Percentiles rank a stretch among this genome's conserved stretches.
Conservation (phyloP, 2,329 filamentous ascomycete species). For the Penicillium thymicola region DNA sequence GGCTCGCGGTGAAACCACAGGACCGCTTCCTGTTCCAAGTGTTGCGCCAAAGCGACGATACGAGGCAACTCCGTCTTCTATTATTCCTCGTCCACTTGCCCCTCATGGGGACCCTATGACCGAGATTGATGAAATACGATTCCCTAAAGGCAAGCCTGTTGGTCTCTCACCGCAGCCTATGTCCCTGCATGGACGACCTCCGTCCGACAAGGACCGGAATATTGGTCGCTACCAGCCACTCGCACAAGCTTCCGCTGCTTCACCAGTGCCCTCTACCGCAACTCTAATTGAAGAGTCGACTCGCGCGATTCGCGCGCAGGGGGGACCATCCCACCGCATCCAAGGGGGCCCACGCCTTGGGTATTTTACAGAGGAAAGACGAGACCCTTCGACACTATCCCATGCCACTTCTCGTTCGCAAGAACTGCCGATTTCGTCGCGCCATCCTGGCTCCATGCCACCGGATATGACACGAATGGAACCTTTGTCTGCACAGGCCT, state of each 20-base stretch:
- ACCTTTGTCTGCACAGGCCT: slow-evolving; percentile 30
- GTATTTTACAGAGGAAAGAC: slow-evolving; percentile 44
- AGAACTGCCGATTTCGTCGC: slow-evolving; percentile 31
- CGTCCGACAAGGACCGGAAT: slow-evolving; percentile 37
- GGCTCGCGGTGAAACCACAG: slow-evolving; percentile 43
- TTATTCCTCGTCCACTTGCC: slow-evolving; percentile 41
- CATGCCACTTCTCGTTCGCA: slow-evolving; percentile 26
- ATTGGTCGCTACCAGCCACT: slow-evolving; percentile 37
- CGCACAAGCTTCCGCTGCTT: slow-evolving; percentile 37
- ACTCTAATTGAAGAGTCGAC: slow-evolving; percentile 35
- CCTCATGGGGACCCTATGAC: slow-evolving; percentile 40
- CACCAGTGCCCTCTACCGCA: slow-evolving; percentile 25
- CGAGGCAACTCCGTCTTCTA: slow-evolving; percentile 43
- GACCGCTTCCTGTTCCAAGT: slow-evolving; percentile 43
- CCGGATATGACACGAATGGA: slow-evolving; percentile 37
- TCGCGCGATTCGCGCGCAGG: slow-evolving; percentile 32
- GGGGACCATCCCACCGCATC: slow-evolving; percentile 30
- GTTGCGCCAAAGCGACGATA: slow-evolving; percentile 49
- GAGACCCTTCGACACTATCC: slow-evolving; percentile 29
- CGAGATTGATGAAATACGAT: slow-evolving; percentile 33
- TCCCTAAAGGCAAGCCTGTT: slow-evolving; percentile 31
- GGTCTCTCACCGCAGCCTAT: slow-evolving; percentile 32
- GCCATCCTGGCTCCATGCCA: slow-evolving; percentile 25
- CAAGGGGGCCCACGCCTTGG: slow-evolving; percentile 43
- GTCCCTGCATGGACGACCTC: slow-evolving; percentile 31